phyloP scores from a whole-genome alignment of 1,284 basidiomycete genomes.

The Moesziomyces sp. region DNA sequence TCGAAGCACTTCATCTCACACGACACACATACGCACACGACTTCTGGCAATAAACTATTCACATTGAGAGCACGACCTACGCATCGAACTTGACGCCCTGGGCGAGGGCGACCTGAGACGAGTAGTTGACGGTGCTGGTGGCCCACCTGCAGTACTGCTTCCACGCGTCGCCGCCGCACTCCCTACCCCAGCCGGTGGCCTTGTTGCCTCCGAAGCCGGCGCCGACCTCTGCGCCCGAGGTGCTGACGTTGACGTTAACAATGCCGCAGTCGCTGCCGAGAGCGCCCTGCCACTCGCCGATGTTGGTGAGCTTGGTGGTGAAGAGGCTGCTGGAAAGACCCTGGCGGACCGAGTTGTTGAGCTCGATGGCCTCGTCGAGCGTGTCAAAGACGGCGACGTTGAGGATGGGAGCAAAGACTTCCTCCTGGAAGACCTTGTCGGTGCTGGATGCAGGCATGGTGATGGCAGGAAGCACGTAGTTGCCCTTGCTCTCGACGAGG shows the following conservation, averaged over 20 bases:
- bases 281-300: constrained; percentile 53
- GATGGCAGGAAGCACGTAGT: constrained; percentile 89
- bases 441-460: constrained; percentile 75
- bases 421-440: constrained; percentile 78
- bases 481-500: constrained; percentile 71
- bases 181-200: constrained; percentile 84
- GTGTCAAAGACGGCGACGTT: constrained; percentile 89
- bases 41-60: too few species aligned
- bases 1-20: too few species aligned
- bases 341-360: constrained; percentile 93
- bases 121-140: constrained; percentile 92
- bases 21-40: too few species aligned
- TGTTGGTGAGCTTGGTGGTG: constrained; percentile 71
- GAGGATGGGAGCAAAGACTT: constrained; percentile 87
- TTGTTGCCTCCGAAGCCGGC: constrained; percentile 94
- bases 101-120: constrained; percentile 84
- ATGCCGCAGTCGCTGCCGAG: constrained; percentile 57
- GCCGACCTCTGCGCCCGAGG: constrained; percentile 92
- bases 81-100: constrained; percentile 85
- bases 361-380: constrained; percentile 86
- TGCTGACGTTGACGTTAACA: constrained; percentile 74
- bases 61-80: background rate
- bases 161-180: constrained; percentile 96
- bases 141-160: constrained; percentile 77
- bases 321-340: constrained; percentile 89